Evolutionary conservation across 331 rosid species (phyloP), one percentile per base, ranked within the genome.

Genomic region (Dryas integrifolia): DNA sequence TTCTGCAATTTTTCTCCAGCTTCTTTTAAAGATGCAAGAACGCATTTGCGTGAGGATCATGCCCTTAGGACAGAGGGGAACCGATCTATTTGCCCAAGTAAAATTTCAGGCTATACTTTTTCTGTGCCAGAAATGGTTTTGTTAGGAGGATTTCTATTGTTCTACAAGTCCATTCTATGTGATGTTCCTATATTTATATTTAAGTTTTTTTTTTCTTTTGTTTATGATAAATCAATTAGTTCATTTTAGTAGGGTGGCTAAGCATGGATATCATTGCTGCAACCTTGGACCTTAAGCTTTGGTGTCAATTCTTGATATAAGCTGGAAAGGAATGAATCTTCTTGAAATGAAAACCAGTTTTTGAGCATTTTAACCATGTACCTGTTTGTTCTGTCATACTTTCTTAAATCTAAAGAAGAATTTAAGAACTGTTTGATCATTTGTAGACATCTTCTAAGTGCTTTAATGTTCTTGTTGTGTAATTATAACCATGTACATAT

Each of bases 61-160:
- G 77, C 85, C 56, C 62, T 63, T 70, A 69, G 85, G 70, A 30
- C 35, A 1, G 35, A 30, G 35, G 75, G 82, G 88, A 74, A 64
- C 70, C 89, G 79, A n/a, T 83, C 88, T 63, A 70, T 40, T 69
- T 82, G 72, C 79, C 49, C 82, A 52, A 79, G 44, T 75, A 84
- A 77, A 76, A 77, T 74, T 83, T 76, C 97, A 85, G 96, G 97
- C 70, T 86, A 77, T 35, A 11, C 74, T 56, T 76, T 67, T 45
- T 76, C 73, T 68, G 15, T 78, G 15, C 56, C 73, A 78, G 58
- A 49, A 66, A 65, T 21, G 67, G 72, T 49, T 76, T 55, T 48
- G 26, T 72, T 44, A 30, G 8, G 47, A 40, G 35, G 16, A 56
- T 38, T 77, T 76, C 56, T 43, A 30, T 67, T 51, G 7, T 30